Evolutionary conservation across 805 yeast species (phyloP).

Genomic region (Starmera dryadoides): DNA sequence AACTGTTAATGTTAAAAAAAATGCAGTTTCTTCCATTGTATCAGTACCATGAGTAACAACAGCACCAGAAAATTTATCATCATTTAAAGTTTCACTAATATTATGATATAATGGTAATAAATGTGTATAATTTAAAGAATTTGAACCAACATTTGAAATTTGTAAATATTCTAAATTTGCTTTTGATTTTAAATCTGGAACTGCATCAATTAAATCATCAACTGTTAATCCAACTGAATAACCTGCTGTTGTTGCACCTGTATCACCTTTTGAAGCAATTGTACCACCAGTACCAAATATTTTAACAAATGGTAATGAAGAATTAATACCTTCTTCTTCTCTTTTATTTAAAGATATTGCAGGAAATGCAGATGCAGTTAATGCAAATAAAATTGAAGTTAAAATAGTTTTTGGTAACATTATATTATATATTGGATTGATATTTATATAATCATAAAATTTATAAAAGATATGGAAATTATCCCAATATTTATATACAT

Average conservation of each 20-base stretch:
- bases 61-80: conserved; percentile 41
- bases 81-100: conserved; percentile 34
- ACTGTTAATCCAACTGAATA: conserved; percentile 44
- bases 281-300: conserved; percentile 55
- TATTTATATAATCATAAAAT: no score
- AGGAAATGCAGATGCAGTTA: no score
- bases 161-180: conserved; percentile 59
- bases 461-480: no score
- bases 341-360: no score
- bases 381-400: no score
- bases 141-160: conserved; percentile 54
- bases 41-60: conserved; percentile 72
- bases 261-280: conserved; percentile 45
- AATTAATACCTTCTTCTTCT: no score
- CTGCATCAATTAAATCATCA: conserved; percentile 42
- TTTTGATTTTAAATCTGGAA: conserved; percentile 47
- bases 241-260: conserved; percentile 44
- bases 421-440: no score
- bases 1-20: conserved; percentile 46
- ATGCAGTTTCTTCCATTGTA: conserved; percentile 61
- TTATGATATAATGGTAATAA: conserved; percentile 38
- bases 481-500: no score
- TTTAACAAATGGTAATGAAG: conserved; percentile 22
- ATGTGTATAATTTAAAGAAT: conserved; percentile 41
- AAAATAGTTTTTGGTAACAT: no score